A percentile compares a stretch with the other conserved stretches of the same genome.
phyloP scores from a whole-genome alignment of 2,329 filamentous ascomycete species.

The Aureobasidium zeae region DNA sequence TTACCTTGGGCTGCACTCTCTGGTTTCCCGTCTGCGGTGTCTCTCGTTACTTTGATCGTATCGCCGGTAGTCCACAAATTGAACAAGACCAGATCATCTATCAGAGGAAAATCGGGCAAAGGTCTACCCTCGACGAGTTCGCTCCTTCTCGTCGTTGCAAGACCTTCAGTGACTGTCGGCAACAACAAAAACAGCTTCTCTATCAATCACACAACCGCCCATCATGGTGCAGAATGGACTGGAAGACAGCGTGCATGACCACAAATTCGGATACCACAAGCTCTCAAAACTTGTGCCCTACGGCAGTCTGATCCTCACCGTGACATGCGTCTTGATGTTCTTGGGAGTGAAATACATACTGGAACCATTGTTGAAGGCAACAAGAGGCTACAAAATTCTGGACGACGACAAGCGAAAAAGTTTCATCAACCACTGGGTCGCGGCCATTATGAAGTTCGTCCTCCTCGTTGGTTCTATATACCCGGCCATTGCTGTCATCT shows the following conservation, averaged over 20 bases:
- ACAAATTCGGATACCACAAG: conserved; percentile 14
- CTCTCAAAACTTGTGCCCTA: conserved; percentile 19
- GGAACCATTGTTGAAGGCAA: conserved; percentile 25
- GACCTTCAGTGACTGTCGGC: no score
- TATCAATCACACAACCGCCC: no score
- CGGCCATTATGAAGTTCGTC: conserved; percentile 34
- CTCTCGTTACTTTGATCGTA: no score
- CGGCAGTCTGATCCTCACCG: conserved; percentile 22
- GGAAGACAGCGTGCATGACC: conserved; percentile 10
- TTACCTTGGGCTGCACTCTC: no score
- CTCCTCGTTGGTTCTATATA: conserved; percentile 34
- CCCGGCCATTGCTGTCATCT: conserved; percentile 34
- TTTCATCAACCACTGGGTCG: conserved; percentile 41
- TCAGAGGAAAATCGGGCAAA: no score
- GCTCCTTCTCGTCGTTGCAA: no score
- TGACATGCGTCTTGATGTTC: conserved; percentile 20
- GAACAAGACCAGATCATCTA: no score
- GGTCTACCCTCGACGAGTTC: no score
- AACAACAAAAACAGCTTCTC: no score
- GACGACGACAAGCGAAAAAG: conserved; percentile 31
- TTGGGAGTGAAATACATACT: conserved; percentile 29
- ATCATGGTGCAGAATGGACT: neutral
- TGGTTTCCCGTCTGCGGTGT: no score
- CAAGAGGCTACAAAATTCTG: conserved; percentile 29
- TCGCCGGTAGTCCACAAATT: no score